phyloP scores from a whole-genome alignment of 306 rosid species.

The Benincasa hispida region DNA sequence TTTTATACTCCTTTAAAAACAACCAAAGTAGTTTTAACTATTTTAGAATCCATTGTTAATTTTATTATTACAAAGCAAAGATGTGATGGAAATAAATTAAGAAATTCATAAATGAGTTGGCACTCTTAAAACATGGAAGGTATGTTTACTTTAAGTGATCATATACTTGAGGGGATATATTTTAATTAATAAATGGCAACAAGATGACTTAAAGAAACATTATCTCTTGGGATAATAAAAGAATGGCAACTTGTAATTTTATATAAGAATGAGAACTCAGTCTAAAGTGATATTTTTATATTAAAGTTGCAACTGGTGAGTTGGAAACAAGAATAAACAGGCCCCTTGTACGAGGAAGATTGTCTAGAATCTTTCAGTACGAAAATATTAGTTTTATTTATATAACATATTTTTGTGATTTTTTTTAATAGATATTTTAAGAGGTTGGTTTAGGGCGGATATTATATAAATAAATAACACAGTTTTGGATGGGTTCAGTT shows the following conservation, averaged over 20 bases:
- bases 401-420: not conserved
- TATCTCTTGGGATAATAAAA: not conserved
- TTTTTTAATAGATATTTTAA: not conserved
- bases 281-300: not conserved
- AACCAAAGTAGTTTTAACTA: too few species aligned
- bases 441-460: not conserved
- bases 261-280: not conserved
- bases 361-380: not conserved
- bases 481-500: not conserved
- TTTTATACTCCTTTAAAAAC: too few species aligned
- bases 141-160: too few species aligned
- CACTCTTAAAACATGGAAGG: too few species aligned
- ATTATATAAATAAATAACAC: not conserved
- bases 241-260: not conserved
- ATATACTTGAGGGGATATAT: not conserved
- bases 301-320: not conserved
- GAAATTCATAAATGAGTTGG: too few species aligned
- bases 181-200: too few species aligned
- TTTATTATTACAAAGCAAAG: too few species aligned
- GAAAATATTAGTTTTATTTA: not conserved
- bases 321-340: not conserved
- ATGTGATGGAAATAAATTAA: too few species aligned
- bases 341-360: constrained; percentile 4
- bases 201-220: not conserved
- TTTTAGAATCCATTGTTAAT: too few species aligned